Conservation (phyloP, 1,284 basidiomycete genomes). For the Ceraceosorus guamensis region DNA sequence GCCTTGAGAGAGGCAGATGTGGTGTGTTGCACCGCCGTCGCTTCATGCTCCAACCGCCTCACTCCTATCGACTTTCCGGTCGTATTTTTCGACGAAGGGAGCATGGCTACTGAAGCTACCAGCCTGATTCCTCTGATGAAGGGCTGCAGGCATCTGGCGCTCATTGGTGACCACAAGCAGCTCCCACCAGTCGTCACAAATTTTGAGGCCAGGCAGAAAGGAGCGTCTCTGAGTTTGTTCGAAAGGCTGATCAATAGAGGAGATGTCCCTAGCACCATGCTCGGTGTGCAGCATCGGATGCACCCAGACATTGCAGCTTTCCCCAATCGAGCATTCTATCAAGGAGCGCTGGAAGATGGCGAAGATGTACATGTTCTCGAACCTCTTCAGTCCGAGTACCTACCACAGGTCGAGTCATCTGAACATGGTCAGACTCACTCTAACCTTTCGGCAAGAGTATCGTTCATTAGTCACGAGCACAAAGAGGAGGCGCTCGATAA, state of each 20-base stretch:
- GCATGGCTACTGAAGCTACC: constrained; percentile 83
- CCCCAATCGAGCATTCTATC: constrained; percentile 76
- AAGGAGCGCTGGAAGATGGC: constrained; percentile 63
- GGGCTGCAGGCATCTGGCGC: constrained; percentile 65
- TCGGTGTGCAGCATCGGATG: constrained; percentile 90
- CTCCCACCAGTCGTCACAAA: constrained; percentile 76
- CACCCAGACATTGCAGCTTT: constrained; percentile 80
- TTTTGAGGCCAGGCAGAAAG: constrained; percentile 55
- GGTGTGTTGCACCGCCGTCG: constrained; percentile 48
- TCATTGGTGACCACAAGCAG: constrained; percentile 95
- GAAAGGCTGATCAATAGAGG: constrained; percentile 67
- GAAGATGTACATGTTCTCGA: constrained; percentile 42
- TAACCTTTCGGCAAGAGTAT: constrained; percentile 10
- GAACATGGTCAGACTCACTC: background rate
- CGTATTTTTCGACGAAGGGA: constrained; percentile 88
- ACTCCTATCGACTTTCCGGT: constrained; percentile 74
- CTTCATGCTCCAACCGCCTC: constrained; percentile 22
- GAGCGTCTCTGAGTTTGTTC: constrained; percentile 73
- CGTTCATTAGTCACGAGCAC: constrained; percentile 29
- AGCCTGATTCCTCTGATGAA: constrained; percentile 51
- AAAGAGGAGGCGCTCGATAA: constrained; percentile 26
- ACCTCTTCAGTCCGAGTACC: constrained; percentile 25
- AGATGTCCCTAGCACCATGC: constrained; percentile 66
- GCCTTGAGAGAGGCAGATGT: constrained; percentile 49
- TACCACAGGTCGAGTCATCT: constrained; percentile 4